phyloP scores from a whole-genome alignment of 2,329 filamentous ascomycete genomes.

The Penicillium sumatraense region DNA sequence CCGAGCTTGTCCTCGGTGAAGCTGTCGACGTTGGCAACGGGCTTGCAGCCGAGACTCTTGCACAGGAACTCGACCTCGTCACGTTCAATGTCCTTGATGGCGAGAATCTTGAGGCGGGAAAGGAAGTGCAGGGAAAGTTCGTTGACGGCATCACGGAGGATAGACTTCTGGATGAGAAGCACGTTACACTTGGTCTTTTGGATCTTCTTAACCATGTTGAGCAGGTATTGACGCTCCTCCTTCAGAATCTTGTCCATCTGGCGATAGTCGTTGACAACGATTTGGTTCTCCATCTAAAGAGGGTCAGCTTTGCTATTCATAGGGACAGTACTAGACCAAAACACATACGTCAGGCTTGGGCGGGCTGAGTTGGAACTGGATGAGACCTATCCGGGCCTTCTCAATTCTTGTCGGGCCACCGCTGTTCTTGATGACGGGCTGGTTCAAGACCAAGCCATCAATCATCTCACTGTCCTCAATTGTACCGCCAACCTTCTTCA shows the following conservation, averaged over 20 bases:
- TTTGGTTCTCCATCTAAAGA: slow-evolving; percentile 94
- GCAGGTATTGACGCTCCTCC: slow-evolving; percentile 95
- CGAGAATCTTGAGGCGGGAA: slow-evolving; percentile 92
- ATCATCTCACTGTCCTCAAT: slow-evolving; percentile 99
- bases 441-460: slow-evolving; percentile 89
- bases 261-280: slow-evolving; percentile 98
- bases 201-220: slow-evolving; percentile 99
- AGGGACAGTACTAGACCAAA: background rate
- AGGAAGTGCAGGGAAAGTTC: slow-evolving; percentile 97
- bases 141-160: slow-evolving; percentile 95
- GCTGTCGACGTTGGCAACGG: slow-evolving; percentile 96
- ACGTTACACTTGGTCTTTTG: slow-evolving; percentile 99
- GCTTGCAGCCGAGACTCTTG: slow-evolving; percentile 99
- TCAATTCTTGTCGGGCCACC: slow-evolving; percentile 91
- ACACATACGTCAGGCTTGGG: slow-evolving; percentile 87
- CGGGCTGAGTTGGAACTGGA: slow-evolving; percentile 97
- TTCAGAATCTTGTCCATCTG: slow-evolving; percentile 99
- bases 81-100: slow-evolving; percentile 96
- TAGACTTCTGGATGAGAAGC: slow-evolving; percentile 96
- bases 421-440: slow-evolving; percentile 90
- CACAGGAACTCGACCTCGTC: slow-evolving; percentile 99
- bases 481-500: slow-evolving; percentile 97
- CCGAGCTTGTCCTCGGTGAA: slow-evolving; percentile 99
- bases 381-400: slow-evolving; percentile 94
- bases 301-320: slow-evolving; percentile 20